Conservation (phyloP, 2,329 filamentous ascomycete genomes). For the Bimuria novae-zelandiae region DNA sequence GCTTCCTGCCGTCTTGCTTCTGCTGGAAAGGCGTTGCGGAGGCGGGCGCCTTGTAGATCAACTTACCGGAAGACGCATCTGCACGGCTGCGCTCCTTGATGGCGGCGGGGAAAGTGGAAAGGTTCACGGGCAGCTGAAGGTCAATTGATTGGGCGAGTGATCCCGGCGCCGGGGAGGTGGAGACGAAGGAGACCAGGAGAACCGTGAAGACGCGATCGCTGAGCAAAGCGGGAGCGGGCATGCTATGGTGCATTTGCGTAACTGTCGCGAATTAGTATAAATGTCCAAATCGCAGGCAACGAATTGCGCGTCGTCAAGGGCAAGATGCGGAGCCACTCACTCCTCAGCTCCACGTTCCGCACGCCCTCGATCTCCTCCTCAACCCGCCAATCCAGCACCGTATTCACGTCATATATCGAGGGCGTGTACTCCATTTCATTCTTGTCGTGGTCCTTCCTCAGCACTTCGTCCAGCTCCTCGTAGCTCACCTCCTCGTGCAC, state of each 20-base stretch:
- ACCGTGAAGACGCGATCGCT: constrained; percentile 69
- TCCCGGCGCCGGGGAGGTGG: constrained; percentile 22
- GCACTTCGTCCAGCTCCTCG: constrained; percentile 64
- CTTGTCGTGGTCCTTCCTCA: constrained; percentile 63
- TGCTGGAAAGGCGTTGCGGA: constrained; percentile 18
- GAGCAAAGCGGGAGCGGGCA: constrained; percentile 59
- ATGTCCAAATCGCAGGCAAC: not conserved
- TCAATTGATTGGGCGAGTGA: constrained; percentile 51
- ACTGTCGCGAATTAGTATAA: constrained; percentile 41
- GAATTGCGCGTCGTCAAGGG: not conserved
- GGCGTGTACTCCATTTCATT: constrained; percentile 65
- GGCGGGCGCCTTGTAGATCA: constrained; percentile 11
- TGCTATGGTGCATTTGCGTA: constrained; percentile 68
- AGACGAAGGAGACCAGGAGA: constrained; percentile 58
- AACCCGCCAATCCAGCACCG: constrained; percentile 51
- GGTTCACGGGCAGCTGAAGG: constrained; percentile 58
- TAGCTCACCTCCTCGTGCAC: constrained; percentile 64
- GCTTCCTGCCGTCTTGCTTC: constrained; percentile 50
- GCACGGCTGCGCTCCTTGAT: constrained; percentile 20
- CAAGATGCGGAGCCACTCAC: constrained; percentile 30
- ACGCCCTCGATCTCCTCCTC: constrained; percentile 26
- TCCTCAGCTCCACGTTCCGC: constrained; percentile 43
- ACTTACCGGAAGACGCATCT: constrained; percentile 9
- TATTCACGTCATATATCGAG: constrained; percentile 55
- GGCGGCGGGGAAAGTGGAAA: constrained; percentile 47